Evolutionary conservation across 768 basidiomycete species (phyloP).

Genomic region (Holtermannia corniformis): DNA sequence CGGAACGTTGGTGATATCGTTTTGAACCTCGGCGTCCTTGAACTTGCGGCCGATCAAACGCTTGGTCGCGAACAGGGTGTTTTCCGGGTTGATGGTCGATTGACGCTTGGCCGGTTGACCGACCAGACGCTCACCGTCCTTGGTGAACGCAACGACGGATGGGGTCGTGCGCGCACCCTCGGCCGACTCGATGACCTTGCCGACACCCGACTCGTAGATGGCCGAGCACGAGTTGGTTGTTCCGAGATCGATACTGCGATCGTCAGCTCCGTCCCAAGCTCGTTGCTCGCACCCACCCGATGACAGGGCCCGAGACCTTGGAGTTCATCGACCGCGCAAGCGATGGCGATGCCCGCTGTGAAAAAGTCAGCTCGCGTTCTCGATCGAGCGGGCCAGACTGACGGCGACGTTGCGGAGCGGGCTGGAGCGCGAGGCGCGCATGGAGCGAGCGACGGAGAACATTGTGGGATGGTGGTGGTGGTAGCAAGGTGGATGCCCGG

Average conservation of each 20-base stretch:
- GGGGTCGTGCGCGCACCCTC: conserved; percentile 98
- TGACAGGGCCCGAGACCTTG: conserved; percentile 60
- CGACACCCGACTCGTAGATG: conserved; percentile 89
- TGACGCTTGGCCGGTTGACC: conserved; percentile 96
- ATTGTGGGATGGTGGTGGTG: too few species aligned
- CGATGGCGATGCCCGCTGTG: conserved; percentile 22
- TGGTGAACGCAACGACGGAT: conserved; percentile 96
- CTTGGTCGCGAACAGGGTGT: conserved; percentile 71
- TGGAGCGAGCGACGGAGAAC: conserved; percentile 28
- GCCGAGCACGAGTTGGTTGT: conserved; percentile 46
- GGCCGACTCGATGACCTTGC: conserved; percentile 92
- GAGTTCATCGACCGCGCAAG: conserved; percentile 88
- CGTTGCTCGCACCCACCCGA: conserved; percentile 15
- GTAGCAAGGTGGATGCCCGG: too few species aligned
- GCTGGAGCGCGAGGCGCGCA: conserved; percentile 10
- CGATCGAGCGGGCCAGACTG: conserved; percentile 44
- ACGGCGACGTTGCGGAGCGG: conserved; percentile 22
- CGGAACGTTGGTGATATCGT: conserved; percentile 58
- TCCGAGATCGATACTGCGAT: conserved; percentile 71
- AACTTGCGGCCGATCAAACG: conserved; percentile 76
- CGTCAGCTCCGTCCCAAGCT: not conserved
- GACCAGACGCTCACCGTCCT: conserved; percentile 91
- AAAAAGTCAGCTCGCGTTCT: not conserved
- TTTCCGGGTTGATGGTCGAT: conserved; percentile 86
- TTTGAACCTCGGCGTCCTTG: conserved; percentile 84